Evolutionary conservation across 2,329 filamentous ascomycete species (phyloP).

Genomic region (Rutstroemia sp.): DNA sequence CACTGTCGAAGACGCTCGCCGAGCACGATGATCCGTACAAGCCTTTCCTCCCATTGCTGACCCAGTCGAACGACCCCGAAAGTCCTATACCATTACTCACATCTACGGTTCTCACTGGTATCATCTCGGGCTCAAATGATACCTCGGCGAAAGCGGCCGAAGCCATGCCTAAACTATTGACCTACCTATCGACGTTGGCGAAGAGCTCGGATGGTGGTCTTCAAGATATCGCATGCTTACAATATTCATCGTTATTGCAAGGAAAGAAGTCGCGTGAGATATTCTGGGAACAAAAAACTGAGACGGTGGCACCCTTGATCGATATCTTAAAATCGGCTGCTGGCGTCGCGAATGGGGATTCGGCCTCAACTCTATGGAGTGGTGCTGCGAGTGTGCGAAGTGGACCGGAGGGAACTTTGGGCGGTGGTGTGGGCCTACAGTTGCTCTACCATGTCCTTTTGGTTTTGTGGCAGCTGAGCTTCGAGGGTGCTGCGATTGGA

Average conservation of each 20-base stretch:
- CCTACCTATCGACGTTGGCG: slow-evolving; percentile 76
- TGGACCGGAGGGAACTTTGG: slow-evolving; percentile 55
- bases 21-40: slow-evolving; percentile 71
- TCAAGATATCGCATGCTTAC: slow-evolving; percentile 91
- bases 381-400: slow-evolving; percentile 45
- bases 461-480: slow-evolving; percentile 94
- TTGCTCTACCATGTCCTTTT: slow-evolving; percentile 90
- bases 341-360: slow-evolving; percentile 59
- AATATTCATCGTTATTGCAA: slow-evolving; percentile 79
- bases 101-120: slow-evolving; percentile 74
- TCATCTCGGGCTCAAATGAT: slow-evolving; percentile 60
- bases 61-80: slow-evolving; percentile 62
- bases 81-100: slow-evolving; percentile 86
- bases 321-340: slow-evolving; percentile 76
- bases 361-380: slow-evolving; percentile 55
- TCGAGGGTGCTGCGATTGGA: slow-evolving; percentile 69
- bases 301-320: slow-evolving; percentile 76
- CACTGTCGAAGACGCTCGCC: slow-evolving; percentile 69
- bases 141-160: slow-evolving; percentile 54
- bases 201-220: slow-evolving; percentile 82
- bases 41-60: slow-evolving; percentile 75
- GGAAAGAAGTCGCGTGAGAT: slow-evolving; percentile 66
- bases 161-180: slow-evolving; percentile 74
- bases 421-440: slow-evolving; percentile 84
- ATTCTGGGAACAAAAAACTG: slow-evolving; percentile 86